Conservation (phyloP, 2,329 filamentous ascomycete species). For the Fusarium longipes region DNA sequence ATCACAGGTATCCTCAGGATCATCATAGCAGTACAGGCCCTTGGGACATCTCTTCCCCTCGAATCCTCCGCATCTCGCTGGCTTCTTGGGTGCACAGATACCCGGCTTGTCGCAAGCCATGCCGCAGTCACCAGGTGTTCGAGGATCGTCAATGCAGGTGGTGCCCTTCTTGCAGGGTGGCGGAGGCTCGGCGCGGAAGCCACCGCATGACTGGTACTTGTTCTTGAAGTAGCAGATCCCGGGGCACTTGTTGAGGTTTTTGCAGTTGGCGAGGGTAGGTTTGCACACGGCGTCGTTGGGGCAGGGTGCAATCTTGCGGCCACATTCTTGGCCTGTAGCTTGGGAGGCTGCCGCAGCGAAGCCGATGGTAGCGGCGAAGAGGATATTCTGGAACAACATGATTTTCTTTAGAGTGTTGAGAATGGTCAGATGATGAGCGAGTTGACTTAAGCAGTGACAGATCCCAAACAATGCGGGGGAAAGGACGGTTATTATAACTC, state of each 20-base stretch:
- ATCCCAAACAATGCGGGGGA: neutral
- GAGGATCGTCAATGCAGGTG: constrained; percentile 51
- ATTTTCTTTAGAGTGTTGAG: neutral
- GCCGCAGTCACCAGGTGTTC: constrained; percentile 46
- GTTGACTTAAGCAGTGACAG: neutral
- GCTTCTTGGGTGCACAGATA: constrained; percentile 48
- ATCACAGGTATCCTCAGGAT: constrained; percentile 45
- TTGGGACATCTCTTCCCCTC: constrained; percentile 43
- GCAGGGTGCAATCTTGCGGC: constrained; percentile 48
- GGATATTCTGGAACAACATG: constrained; percentile 43
- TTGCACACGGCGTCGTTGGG: constrained; percentile 43
- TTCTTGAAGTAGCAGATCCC: constrained; percentile 49
- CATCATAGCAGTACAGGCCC: constrained; percentile 48
- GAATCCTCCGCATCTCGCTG: constrained; percentile 45
- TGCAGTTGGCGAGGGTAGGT: constrained; percentile 40
- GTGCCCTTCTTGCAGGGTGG: constrained; percentile 41
- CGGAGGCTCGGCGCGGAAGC: constrained; percentile 41
- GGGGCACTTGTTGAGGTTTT: constrained; percentile 44
- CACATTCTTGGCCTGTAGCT: constrained; percentile 39
- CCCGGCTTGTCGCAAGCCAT: constrained; percentile 52
- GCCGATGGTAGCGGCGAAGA: constrained; percentile 34
- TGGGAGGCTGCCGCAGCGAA: constrained; percentile 26
- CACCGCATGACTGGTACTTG: constrained; percentile 50
- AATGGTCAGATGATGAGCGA: too few relatives aligned
- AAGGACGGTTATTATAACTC: constrained; percentile 2